These are phyloP conservation scores for Echeveria elegans DNA, from an alignment of 164 flowering plant species.

Conservation along the genomic window DNA sequence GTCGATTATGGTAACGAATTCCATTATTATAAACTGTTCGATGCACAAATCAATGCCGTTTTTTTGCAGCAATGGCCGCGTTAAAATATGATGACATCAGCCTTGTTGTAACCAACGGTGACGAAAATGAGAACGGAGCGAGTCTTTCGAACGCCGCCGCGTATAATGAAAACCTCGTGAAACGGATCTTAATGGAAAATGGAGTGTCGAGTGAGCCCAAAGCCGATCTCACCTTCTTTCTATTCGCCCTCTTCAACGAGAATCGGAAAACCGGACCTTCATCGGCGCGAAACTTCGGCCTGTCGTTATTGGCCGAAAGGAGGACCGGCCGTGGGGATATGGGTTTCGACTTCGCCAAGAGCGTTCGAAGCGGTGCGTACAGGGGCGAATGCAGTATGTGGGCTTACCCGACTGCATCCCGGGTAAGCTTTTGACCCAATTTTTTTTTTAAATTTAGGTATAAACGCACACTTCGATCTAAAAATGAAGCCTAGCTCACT, in stretches of 20 bases:
- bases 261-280: constrained; percentile 29
- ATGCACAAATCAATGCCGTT: constrained; percentile 19
- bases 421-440: too few species aligned
- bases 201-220: constrained; percentile 31
- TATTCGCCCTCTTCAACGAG: too few species aligned
- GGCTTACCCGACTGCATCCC: too few species aligned
- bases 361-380: too few species aligned
- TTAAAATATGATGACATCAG: constrained; percentile 12
- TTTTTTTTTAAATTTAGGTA: too few species aligned
- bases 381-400: too few species aligned
- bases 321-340: too few species aligned
- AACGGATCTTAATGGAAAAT: constrained; percentile 19
- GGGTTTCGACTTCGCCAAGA: too few species aligned
- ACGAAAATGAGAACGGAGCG: constrained; percentile 14
- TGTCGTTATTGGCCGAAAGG: too few species aligned
- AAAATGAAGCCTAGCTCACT: too few species aligned
- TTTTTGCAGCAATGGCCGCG: too few species aligned
- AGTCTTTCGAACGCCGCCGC: constrained; percentile 10
- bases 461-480: too few species aligned
- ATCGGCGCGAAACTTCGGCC: constrained; percentile 32
- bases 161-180: constrained; percentile 15
- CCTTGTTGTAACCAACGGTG: constrained; percentile 10
- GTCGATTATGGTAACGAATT: constrained; percentile 12
- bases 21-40: constrained; percentile 12
- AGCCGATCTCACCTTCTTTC: constrained; percentile 20